A percentile compares a stretch with the other conserved stretches of the same genome.
These are phyloP conservation scores for Euphorbia lathyris DNA, from an alignment of 345 rosid genomes.

Conservation along the genomic window DNA sequence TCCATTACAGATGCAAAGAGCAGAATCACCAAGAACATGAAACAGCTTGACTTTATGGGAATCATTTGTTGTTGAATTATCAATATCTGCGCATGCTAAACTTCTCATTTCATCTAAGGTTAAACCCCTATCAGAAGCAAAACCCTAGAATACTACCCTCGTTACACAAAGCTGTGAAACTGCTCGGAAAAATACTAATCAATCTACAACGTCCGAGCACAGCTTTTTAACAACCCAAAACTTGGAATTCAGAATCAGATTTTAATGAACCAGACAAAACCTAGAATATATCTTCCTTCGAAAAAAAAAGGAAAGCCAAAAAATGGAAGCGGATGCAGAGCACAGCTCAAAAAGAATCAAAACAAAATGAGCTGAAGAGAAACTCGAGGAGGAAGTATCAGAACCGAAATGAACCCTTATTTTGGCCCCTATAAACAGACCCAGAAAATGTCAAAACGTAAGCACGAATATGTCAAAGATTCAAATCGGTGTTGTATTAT, in stretches of 20 bases:
- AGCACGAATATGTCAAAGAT: not conserved
- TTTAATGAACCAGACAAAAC: slow-evolving; percentile 23
- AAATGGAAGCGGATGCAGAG: slow-evolving; percentile 13
- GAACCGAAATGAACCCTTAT: slow-evolving; percentile 6
- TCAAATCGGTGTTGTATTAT: slow-evolving; percentile 10
- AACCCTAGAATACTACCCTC: slow-evolving; percentile 17
- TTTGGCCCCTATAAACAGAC: not conserved
- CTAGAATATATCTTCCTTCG: slow-evolving; percentile 15
- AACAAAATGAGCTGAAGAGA: not conserved
- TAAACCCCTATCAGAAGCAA: slow-evolving; percentile 24
- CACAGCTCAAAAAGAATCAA: slow-evolving; percentile 8
- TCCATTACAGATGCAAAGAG: slow-evolving; percentile 38
- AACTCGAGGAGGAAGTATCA: not conserved
- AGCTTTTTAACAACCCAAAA: slow-evolving; percentile 5
- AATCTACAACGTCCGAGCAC: not conserved
- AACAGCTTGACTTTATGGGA: slow-evolving; percentile 23
- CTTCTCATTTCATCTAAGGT: slow-evolving; percentile 41
- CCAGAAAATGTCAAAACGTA: slow-evolving; percentile 5
- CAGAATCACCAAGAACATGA: slow-evolving; percentile 32
- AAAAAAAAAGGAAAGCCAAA: slow-evolving; percentile 9
- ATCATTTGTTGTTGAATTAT: slow-evolving; percentile 32
- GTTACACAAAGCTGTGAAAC: slow-evolving; percentile 3
- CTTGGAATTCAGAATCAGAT: slow-evolving; percentile 15
- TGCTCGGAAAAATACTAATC: slow-evolving; percentile 16
- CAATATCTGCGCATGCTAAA: slow-evolving; percentile 17